Conservation (phyloP, 768 basidiomycete genomes). For the Xerocomus potaroensis region DNA sequence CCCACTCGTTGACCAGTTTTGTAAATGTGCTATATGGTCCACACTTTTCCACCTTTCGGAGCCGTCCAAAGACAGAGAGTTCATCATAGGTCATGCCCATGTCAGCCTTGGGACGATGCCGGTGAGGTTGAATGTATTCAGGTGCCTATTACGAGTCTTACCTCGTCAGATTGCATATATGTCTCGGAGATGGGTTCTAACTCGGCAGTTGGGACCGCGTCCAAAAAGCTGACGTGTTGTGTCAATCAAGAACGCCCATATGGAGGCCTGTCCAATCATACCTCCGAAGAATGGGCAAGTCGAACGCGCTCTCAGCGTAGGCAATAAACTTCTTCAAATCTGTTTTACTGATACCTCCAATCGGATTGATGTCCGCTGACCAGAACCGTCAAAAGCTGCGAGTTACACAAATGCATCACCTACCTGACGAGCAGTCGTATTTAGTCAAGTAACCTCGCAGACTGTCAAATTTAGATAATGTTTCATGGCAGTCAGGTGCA, state of each 20-base stretch:
- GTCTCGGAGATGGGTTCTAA: conserved; percentile 92
- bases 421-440: conserved; percentile 93
- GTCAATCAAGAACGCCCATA: neutral
- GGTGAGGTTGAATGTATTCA: neutral
- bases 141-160: conserved; percentile 24
- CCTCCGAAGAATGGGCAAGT: conserved; percentile 81
- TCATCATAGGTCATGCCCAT: conserved; percentile 99
- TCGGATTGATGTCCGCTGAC: conserved; percentile 93
- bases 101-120: conserved; percentile 58
- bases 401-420: conserved; percentile 1
- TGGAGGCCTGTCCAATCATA: conserved; percentile 24
- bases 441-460: conserved; percentile 96
- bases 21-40: conserved; percentile 98
- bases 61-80: conserved; percentile 85
- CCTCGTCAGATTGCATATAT: conserved; percentile 96
- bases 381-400: neutral
- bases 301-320: conserved; percentile 72
- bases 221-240: conserved; percentile 63
- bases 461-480: conserved; percentile 37
- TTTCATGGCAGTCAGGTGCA: neutral
- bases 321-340: conserved; percentile 95
- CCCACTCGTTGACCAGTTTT: conserved; percentile 94
- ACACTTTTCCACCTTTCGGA: conserved; percentile 95
- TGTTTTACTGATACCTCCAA: conserved; percentile 96
- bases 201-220: conserved; percentile 92